Percentiles rank a stretch among this genome's conserved stretches.
phyloP scores from a whole-genome alignment of 495 filamentous ascomycete species.

The Trypethelium eluteriae region DNA sequence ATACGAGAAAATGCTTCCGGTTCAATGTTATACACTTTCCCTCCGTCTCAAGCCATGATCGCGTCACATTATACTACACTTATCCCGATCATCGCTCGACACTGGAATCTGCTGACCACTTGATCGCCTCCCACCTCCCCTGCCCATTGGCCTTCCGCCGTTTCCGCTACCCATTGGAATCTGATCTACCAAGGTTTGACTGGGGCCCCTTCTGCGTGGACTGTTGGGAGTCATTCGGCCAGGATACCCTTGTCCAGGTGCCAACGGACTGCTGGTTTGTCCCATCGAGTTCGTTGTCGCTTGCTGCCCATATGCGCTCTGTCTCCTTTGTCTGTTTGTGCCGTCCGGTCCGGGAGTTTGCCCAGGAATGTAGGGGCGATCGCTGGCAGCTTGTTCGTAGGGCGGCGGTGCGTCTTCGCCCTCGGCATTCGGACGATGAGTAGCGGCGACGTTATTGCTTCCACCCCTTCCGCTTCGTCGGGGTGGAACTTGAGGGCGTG shows the following conservation, averaged over 20 bases:
- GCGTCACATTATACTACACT: conserved; percentile 35
- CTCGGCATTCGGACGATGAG: conserved; percentile 26
- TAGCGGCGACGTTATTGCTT: background rate
- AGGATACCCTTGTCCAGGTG: conserved; percentile 1
- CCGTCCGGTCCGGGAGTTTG: conserved; percentile 40
- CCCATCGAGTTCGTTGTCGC: background rate
- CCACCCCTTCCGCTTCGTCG: conserved; percentile 23
- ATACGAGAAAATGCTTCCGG: too few relatives aligned
- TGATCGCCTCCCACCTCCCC: conserved; percentile 17
- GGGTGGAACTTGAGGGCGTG: conserved; percentile 35
- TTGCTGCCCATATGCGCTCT: conserved; percentile 17
- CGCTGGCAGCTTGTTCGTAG: conserved; percentile 71
- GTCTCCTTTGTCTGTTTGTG: conserved; percentile 11
- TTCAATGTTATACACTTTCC: background rate
- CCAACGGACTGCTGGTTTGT: background rate
- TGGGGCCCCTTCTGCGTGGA: conserved; percentile 4
- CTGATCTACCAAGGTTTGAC: background rate
- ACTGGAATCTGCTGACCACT: conserved; percentile 11
- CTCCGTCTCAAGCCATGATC: background rate
- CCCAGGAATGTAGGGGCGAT: conserved; percentile 53
- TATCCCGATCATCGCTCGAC: conserved; percentile 29
- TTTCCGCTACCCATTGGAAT: background rate
- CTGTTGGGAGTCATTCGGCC: background rate
- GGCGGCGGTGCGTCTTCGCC: conserved; percentile 64
- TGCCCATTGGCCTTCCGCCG: background rate